Conservation (phyloP, 352 stramenopile genomes). For the Pythium brassicae region DNA sequence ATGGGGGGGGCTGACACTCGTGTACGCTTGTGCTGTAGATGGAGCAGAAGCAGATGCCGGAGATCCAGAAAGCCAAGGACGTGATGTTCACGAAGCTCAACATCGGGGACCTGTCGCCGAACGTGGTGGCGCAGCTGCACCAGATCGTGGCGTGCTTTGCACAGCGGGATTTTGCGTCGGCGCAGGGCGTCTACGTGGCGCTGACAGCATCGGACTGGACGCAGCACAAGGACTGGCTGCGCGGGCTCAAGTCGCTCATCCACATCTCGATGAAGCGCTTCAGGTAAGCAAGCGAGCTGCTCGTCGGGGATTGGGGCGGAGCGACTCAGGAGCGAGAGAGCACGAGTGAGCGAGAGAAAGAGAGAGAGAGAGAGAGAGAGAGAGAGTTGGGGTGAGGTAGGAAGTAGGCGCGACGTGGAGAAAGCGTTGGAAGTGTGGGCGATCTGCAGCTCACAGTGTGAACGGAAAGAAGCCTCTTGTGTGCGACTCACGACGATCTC, state of each 20-base stretch:
- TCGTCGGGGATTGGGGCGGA: not conserved
- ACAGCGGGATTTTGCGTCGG: constrained; percentile 71
- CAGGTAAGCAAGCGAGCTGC: constrained; percentile 47
- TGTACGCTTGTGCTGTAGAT: constrained; percentile 38
- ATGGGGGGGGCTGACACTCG: constrained; percentile 4
- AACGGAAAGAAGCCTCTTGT: too few relatives aligned
- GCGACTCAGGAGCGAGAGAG: not conserved
- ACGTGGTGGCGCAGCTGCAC: constrained; percentile 69
- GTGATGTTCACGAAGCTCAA: constrained; percentile 88
- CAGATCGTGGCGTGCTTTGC: constrained; percentile 78
- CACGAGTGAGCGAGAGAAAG: not conserved
- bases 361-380: not conserved
- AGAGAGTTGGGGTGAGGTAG: too few relatives aligned
- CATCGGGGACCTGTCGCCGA: constrained; percentile 61
- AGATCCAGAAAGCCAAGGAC: constrained; percentile 84
- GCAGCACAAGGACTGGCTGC: constrained; percentile 98
- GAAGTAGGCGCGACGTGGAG: too few relatives aligned
- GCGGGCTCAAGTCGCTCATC: constrained; percentile 95
- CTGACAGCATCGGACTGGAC: constrained; percentile 93
- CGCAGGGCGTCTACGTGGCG: constrained; percentile 84
- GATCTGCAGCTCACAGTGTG: too few relatives aligned
- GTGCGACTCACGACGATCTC: not conserved
- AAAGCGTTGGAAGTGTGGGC: too few relatives aligned
- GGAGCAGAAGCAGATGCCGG: constrained; percentile 83
- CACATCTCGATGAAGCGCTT: constrained; percentile 92